Evolutionary conservation across 495 filamentous ascomycete genomes (phyloP).

Genomic region (Tuber melanosporum): DNA sequence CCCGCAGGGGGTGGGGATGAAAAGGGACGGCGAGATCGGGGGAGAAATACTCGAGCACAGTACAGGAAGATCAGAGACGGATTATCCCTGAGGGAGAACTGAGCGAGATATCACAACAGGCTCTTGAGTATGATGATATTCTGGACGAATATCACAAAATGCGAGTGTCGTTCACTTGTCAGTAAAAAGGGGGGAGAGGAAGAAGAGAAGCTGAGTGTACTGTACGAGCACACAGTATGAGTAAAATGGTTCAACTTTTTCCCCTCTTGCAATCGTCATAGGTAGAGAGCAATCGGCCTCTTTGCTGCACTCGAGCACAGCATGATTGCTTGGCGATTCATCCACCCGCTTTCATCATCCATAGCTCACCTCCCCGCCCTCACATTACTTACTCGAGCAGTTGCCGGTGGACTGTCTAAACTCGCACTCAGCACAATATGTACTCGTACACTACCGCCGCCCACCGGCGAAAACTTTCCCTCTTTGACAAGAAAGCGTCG

Average conservation of each 20-base stretch:
- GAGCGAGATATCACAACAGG: conserved; percentile 4
- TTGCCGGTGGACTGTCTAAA: no score
- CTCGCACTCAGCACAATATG: not conserved
- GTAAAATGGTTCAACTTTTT: not conserved
- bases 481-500: not conserved
- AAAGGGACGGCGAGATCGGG: not conserved
- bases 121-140: not conserved
- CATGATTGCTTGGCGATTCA: not conserved
- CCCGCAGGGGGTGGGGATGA: not conserved
- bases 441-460: not conserved
- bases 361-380: not conserved
- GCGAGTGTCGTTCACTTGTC: not conserved
- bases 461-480: not conserved
- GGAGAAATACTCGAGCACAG: not conserved
- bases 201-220: not conserved
- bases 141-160: not conserved
- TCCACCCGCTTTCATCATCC: not conserved
- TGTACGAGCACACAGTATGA: no score
- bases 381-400: not conserved
- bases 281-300: not conserved
- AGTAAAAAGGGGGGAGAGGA: not conserved
- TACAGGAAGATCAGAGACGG: not conserved
- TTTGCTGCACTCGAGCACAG: not conserved
- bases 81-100: not conserved
- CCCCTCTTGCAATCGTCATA: not conserved